Conservation (phyloP, 2,329 filamentous ascomycete genomes). For the Nakataea oryzae region DNA sequence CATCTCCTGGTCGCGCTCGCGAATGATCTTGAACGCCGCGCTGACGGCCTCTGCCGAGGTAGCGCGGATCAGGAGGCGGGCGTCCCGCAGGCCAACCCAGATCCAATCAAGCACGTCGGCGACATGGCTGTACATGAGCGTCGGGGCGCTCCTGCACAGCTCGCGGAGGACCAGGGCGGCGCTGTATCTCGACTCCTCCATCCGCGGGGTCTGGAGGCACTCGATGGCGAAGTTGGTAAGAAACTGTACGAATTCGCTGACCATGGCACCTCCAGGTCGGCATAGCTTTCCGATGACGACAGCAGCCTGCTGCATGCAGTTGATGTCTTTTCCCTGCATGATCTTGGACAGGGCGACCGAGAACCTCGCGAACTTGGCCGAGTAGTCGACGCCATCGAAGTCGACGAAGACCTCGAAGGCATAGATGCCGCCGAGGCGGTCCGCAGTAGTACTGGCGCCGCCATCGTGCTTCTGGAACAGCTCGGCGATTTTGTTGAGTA, state of each 20-base stretch:
- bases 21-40: constrained; percentile 91
- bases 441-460: constrained; percentile 53
- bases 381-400: constrained; percentile 89
- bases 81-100: constrained; percentile 87
- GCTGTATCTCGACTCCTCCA: constrained; percentile 88
- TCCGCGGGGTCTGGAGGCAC: constrained; percentile 90
- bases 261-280: constrained; percentile 83
- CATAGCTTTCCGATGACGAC: constrained; percentile 83
- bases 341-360: constrained; percentile 82
- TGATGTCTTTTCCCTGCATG: constrained; percentile 81
- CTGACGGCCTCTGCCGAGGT: constrained; percentile 89
- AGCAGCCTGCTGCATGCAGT: constrained; percentile 83
- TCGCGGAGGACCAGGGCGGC: constrained; percentile 87
- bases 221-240: constrained; percentile 95
- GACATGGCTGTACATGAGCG: constrained; percentile 90
- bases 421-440: constrained; percentile 84
- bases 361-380: constrained; percentile 89
- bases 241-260: constrained; percentile 90
- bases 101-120: constrained; percentile 93
- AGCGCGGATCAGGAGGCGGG: constrained; percentile 81
- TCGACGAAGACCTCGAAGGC: constrained; percentile 90
- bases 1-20: constrained; percentile 81
- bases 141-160: constrained; percentile 84
- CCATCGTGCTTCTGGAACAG: constrained; percentile 62
- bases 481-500: constrained; percentile 46